phyloP scores from a whole-genome alignment of 2,329 filamentous ascomycete genomes.

The Beauveria bassiana region DNA sequence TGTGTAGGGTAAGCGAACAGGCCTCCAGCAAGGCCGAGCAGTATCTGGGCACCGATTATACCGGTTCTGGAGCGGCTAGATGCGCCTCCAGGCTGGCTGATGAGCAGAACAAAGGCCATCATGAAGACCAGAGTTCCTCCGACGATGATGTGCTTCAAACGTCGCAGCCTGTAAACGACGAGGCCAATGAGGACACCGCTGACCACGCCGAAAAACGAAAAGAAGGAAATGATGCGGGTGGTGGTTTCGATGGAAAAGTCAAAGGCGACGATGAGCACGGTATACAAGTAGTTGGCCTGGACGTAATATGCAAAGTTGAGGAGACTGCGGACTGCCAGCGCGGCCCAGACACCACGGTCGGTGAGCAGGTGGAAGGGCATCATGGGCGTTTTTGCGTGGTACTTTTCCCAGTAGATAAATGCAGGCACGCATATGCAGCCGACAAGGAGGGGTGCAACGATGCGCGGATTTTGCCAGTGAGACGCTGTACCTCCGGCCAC shows the following conservation, averaged over 20 bases:
- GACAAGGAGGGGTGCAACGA: slow-evolving; percentile 43
- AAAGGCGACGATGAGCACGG: slow-evolving; percentile 50
- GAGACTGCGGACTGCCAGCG: slow-evolving; percentile 44
- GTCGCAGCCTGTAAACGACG: slow-evolving; percentile 42
- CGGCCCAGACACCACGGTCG: slow-evolving; percentile 54
- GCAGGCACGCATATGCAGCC: slow-evolving; percentile 40
- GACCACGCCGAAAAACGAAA: slow-evolving; percentile 45
- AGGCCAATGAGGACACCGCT: slow-evolving; percentile 44
- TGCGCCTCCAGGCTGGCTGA: slow-evolving; percentile 44
- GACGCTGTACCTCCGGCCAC: slow-evolving; percentile 41
- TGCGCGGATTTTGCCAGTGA: slow-evolving; percentile 42
- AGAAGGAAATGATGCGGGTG: slow-evolving; percentile 49
- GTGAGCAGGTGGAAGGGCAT: slow-evolving; percentile 50
- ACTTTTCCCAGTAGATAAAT: slow-evolving; percentile 47
- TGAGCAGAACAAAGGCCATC: slow-evolving; percentile 48
- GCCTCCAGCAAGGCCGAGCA: slow-evolving; percentile 51
- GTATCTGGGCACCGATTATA: slow-evolving; percentile 46
- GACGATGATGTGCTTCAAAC: slow-evolving; percentile 52
- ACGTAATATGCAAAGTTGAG: slow-evolving; percentile 48
- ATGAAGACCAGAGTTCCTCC: slow-evolving; percentile 48
- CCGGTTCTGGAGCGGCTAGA: slow-evolving; percentile 35
- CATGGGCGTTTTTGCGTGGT: slow-evolving; percentile 40
- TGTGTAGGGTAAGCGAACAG: slow-evolving; percentile 41
- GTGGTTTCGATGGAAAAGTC: slow-evolving; percentile 46
- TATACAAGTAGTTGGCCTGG: slow-evolving; percentile 53